Percentiles rank a stretch among this genome's conserved stretches.
Evolutionary conservation across 257 asterid genomes (phyloP).

Genomic region (Phtheirospermum japonicum): DNA sequence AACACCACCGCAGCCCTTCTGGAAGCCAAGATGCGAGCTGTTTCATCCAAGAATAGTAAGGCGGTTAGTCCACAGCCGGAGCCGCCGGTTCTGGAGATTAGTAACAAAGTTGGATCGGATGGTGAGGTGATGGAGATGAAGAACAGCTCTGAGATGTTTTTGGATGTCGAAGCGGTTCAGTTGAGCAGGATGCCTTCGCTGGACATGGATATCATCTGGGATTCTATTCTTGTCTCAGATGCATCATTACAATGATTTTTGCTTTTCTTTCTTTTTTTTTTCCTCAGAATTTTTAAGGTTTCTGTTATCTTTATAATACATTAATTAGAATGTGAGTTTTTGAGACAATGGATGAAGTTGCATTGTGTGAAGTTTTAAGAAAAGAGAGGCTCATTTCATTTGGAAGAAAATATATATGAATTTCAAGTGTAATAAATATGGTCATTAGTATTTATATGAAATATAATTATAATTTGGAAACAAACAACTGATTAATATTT

Average conservation of each 20-base stretch:
- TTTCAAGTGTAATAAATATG: too few species aligned
- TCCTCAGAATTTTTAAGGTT: too few species aligned
- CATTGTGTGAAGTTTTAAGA: too few species aligned
- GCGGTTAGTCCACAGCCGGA: slow-evolving; percentile 11
- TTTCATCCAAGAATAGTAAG: slow-evolving; percentile 29
- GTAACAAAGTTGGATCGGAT: slow-evolving; percentile 18
- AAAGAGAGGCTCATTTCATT: too few species aligned
- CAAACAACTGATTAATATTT: too few species aligned
- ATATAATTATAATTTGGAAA: too few species aligned
- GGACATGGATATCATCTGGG: slow-evolving; percentile 92
- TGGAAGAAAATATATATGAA: too few species aligned
- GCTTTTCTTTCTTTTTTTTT: too few species aligned
- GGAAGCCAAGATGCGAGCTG: slow-evolving; percentile 46
- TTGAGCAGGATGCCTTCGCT: slow-evolving; percentile 76
- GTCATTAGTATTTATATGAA: too few species aligned
- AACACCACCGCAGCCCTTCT: slow-evolving; percentile 47
- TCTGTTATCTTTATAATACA: too few species aligned
- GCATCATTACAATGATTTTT: slow-evolving; percentile 28
- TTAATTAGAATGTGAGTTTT: too few species aligned
- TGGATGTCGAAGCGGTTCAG: slow-evolving; percentile 54
- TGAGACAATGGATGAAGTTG: too few species aligned
- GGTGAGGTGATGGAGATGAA: slow-evolving; percentile 31
- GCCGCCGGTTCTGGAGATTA: slow-evolving; percentile 3
- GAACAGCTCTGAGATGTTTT: slow-evolving; percentile 33
- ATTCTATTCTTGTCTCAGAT: slow-evolving; percentile 65